Evolutionary conservation across 306 rosid species (phyloP), one percentile per base, ranked within the genome.

Genomic region (Quercus gilva): DNA sequence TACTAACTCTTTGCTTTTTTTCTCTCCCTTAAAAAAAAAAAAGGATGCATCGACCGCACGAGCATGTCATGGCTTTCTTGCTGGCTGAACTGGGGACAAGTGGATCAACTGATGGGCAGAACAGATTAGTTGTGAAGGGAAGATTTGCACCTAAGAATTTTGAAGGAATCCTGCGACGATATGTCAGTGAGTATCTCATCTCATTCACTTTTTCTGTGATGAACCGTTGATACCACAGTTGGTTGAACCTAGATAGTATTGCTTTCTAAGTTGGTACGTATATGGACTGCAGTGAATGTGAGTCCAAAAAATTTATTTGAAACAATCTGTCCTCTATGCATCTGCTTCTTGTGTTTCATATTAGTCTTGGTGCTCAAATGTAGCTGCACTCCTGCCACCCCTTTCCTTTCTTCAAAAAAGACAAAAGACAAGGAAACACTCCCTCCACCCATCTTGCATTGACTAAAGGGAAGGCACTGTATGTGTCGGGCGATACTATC

Each of bases 41-140:
- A 67, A 89, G 93, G 80, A 87, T 89, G 93, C 89, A 87, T 79
- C 81, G 93, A 26, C 91, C 85, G 53, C 93, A 91, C 1, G 93
- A 89, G 49, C 93, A 89, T 37, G 89, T 89, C 70, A 85, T 85
- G 89, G 78, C 84, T 35, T 89, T 89, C 86, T 77, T 85, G 79
- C 80, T 89, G 69, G 86, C 89, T 4, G 93, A 89, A 73, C 58
- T 87, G 85, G 93, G 93, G n/a, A 89, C 93, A 53, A 87, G 86
- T 51, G 91, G 92, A 81, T 89, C 92, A 45, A 90, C 87, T 74
- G 92, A 89, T 81, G 89, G 86, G 28, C 93, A 89, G 69, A 88
- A 85, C 43, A 80, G 88, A 72, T 80, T 89, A 49, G 91, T 85
- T 14, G 89, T 89, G 26, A 89, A 89, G 80, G 93, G 93, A 51